Conservation (phyloP, 2,329 filamentous ascomycete genomes). For the Trichoderma breve region DNA sequence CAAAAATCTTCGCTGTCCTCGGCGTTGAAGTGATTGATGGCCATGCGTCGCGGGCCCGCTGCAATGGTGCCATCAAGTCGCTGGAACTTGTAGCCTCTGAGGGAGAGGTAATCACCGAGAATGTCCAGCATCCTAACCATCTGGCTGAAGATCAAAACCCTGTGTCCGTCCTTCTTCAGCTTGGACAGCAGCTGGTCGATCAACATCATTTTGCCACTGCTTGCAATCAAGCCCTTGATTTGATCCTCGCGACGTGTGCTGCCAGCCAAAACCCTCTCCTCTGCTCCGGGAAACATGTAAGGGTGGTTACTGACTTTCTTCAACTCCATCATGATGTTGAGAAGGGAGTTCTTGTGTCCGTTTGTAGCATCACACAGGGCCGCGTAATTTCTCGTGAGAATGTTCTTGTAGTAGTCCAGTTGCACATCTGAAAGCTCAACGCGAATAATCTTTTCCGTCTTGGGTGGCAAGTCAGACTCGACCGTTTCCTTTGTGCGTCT, state of each 20-base stretch:
- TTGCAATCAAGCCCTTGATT: constrained; percentile 88
- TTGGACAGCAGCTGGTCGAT: constrained; percentile 94
- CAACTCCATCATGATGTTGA: constrained; percentile 99
- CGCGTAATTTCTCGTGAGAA: constrained; percentile 92
- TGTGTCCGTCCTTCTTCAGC: constrained; percentile 87
- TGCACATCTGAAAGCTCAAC: constrained; percentile 96
- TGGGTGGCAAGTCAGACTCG: constrained; percentile 91
- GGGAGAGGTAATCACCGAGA: constrained; percentile 86
- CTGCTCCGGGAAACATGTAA: constrained; percentile 94
- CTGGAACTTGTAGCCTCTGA: constrained; percentile 93
- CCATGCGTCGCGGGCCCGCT: constrained; percentile 80
- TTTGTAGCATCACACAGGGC: constrained; percentile 86
- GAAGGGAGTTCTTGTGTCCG: constrained; percentile 88
- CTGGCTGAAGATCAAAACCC: constrained; percentile 96
- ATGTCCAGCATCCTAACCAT: constrained; percentile 99
- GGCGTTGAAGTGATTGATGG: constrained; percentile 99
- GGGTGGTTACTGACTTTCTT: constrained; percentile 99
- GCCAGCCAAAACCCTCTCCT: constrained; percentile 81
- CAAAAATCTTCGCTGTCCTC: constrained; percentile 94
- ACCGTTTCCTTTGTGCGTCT: constrained; percentile 96
- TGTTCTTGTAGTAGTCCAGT: constrained; percentile 98
- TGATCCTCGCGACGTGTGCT: constrained; percentile 83
- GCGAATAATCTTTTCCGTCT: constrained; percentile 98
- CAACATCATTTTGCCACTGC: constrained; percentile 99
- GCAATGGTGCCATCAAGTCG: constrained; percentile 93